Evolutionary conservation across 208 protist species (phyloP).

Genomic region (Phytomonas sp.): DNA sequence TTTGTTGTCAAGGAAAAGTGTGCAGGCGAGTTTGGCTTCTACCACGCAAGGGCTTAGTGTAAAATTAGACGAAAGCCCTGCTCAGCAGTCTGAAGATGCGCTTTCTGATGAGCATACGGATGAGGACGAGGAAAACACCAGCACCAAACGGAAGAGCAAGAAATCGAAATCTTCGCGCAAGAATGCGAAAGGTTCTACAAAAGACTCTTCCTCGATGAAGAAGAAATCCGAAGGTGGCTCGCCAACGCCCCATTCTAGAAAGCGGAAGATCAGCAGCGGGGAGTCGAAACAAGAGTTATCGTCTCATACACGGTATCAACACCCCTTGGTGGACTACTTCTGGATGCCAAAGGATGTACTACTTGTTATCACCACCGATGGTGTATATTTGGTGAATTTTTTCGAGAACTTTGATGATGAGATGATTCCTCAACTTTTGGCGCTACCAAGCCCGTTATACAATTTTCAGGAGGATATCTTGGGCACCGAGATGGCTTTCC

Average conservation of each 20-base stretch:
- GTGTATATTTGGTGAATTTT: constrained; percentile 39
- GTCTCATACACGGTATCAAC: background rate
- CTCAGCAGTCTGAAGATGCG: background rate
- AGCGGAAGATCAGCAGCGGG: background rate
- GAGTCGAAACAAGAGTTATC: background rate
- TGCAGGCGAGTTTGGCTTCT: background rate
- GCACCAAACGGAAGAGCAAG: constrained; percentile 6
- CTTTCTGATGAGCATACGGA: constrained; percentile 2
- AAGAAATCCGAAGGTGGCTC: background rate
- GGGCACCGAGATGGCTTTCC: constrained; percentile 9
- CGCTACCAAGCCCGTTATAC: constrained; percentile 19
- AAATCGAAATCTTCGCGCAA: background rate
- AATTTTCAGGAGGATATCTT: constrained; percentile 14
- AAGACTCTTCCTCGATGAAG: background rate
- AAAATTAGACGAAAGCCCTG: too few species aligned
- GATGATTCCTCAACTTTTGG: constrained; percentile 13
- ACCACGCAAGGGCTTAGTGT: background rate
- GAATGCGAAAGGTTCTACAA: background rate
- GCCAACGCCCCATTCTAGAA: too few species aligned
- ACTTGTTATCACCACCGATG: constrained; percentile 34
- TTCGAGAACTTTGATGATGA: constrained; percentile 32
- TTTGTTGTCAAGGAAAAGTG: background rate
- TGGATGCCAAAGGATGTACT: constrained; percentile 57
- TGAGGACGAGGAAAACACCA: background rate
- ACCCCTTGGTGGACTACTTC: constrained; percentile 32